Evolutionary conservation across 331 rosid species (phyloP).

Genomic region (Malus hybrid): DNA sequence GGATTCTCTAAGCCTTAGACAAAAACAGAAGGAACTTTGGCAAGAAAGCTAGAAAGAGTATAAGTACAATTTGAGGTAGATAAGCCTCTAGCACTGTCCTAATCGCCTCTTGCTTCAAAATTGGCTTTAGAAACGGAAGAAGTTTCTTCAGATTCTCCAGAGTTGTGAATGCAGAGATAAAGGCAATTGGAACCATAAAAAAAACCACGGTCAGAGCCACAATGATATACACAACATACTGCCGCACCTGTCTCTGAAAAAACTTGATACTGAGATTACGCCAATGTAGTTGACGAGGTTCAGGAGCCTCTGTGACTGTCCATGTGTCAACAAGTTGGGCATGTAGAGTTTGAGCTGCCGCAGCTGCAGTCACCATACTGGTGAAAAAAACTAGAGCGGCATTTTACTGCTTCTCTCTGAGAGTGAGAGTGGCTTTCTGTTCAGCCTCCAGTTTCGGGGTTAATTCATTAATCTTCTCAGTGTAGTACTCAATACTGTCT

Average conservation of each 20-base stretch:
- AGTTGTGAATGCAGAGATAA: constrained; percentile 70
- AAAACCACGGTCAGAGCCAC: constrained; percentile 65
- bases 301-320: constrained; percentile 67
- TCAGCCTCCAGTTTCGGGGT: constrained; percentile 58
- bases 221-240: constrained; percentile 57
- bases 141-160: constrained; percentile 50
- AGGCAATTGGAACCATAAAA: constrained; percentile 65
- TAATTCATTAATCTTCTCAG: constrained; percentile 44
- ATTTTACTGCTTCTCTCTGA: constrained; percentile 71
- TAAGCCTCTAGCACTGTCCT: constrained; percentile 79
- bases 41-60: constrained; percentile 72
- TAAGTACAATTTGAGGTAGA: constrained; percentile 80
- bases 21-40: constrained; percentile 69
- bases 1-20: constrained; percentile 77
- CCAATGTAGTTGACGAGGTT: constrained; percentile 72
- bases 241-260: constrained; percentile 53
- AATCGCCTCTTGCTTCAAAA: constrained; percentile 24
- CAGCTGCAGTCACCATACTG: constrained; percentile 59
- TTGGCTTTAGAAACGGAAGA: constrained; percentile 63
- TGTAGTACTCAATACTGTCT: constrained; percentile 66
- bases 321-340: constrained; percentile 64
- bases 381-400: constrained; percentile 79
- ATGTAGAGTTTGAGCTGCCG: constrained; percentile 85
- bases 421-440: constrained; percentile 70
- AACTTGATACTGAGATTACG: constrained; percentile 58